Percentiles rank a stretch among this genome's conserved stretches.
Evolutionary conservation across 192 early-diverging fungal species (phyloP).

Genomic region (Dimargaris cristalligena): DNA sequence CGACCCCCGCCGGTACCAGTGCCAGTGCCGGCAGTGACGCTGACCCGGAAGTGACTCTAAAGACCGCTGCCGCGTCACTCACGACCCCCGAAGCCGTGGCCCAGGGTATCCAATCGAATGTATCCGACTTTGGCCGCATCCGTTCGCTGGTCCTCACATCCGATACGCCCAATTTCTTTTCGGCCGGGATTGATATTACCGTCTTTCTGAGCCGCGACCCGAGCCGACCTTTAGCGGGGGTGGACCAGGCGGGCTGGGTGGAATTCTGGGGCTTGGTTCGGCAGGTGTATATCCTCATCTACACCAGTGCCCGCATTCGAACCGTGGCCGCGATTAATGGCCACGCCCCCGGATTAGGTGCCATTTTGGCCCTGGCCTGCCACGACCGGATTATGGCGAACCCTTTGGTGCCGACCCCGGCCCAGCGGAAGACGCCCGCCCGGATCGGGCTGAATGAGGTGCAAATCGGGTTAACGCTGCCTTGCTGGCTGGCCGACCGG

Average conservation of each 20-base stretch:
- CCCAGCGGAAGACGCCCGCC: neutral
- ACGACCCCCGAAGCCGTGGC: neutral
- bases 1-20: neutral
- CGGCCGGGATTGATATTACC: conserved; percentile 6
- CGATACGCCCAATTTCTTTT: neutral
- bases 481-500: neutral
- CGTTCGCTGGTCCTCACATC: neutral
- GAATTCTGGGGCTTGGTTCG: neutral
- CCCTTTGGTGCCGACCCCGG: neutral
- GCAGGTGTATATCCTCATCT: neutral
- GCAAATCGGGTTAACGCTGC: neutral
- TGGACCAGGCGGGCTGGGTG: neutral
- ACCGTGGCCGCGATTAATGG: conserved; percentile 6
- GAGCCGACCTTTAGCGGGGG: neutral
- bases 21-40: too few species aligned
- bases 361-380: neutral
- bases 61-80: too few species aligned
- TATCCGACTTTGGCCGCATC: neutral
- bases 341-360: neutral
- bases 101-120: neutral
- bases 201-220: neutral
- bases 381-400: conserved; percentile 4
- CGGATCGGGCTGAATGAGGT: conserved; percentile 2
- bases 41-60: too few species aligned
- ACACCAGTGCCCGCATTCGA: neutral